A percentile compares a stretch with the other conserved stretches of the same genome.
phyloP scores from a whole-genome alignment of 352 stramenopile genomes.

The Phytophthora tentaculata region DNA sequence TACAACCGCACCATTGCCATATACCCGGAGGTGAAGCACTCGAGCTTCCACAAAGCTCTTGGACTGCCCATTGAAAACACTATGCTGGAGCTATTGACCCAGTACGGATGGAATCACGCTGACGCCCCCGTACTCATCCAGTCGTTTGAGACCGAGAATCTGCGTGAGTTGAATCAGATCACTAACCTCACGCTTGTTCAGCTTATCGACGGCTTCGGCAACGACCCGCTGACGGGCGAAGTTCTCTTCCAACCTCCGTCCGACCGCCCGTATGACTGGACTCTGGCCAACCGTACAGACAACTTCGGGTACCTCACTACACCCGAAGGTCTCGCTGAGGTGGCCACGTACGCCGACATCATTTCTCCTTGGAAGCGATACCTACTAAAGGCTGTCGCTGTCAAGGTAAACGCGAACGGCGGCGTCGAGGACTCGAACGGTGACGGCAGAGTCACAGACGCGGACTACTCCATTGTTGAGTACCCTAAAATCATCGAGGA shows the following conservation, averaged over 20 bases:
- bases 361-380: constrained; percentile 88
- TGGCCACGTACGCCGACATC: constrained; percentile 68
- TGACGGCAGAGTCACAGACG: constrained; percentile 63
- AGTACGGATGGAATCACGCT: constrained; percentile 70
- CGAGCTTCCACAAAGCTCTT: constrained; percentile 72
- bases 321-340: constrained; percentile 60
- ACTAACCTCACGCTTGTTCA: constrained; percentile 84
- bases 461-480: constrained; percentile 61
- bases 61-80: constrained; percentile 80
- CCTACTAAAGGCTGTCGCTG: constrained; percentile 58
- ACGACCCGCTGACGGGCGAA: constrained; percentile 61
- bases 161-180: constrained; percentile 65
- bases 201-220: constrained; percentile 69
- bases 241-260: constrained; percentile 52
- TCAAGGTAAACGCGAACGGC: constrained; percentile 47
- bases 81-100: constrained; percentile 72
- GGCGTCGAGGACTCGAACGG: constrained; percentile 66
- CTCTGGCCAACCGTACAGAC: constrained; percentile 53
- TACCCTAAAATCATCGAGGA: constrained; percentile 54
- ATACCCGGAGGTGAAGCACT: constrained; percentile 91
- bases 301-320: constrained; percentile 65
- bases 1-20: constrained; percentile 76
- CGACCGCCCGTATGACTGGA: constrained; percentile 74
- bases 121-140: constrained; percentile 75
- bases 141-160: constrained; percentile 80